Percentiles rank a stretch among this genome's conserved stretches.
These are phyloP conservation scores for Eucalyptus erythrocorys DNA, from an alignment of 345 rosid species.

Conservation along the genomic window DNA sequence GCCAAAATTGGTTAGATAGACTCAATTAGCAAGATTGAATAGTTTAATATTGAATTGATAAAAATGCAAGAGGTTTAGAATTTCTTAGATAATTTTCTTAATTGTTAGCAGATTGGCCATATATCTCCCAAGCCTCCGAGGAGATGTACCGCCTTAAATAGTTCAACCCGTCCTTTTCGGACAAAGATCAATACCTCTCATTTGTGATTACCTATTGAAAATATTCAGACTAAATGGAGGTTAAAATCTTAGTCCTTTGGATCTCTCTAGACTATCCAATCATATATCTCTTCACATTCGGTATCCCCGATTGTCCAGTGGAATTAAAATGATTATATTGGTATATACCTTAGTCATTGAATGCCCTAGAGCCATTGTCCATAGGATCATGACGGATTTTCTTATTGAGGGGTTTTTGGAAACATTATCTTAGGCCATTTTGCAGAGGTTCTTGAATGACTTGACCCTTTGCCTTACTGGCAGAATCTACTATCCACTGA, in stretches of 20 bases:
- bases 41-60: not conserved
- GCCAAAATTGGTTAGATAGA: no score
- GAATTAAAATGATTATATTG: not conserved
- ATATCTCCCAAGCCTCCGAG: not conserved
- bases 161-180: not conserved
- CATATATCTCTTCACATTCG: not conserved
- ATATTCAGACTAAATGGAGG: not conserved
- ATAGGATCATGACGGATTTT: not conserved
- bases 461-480: not conserved
- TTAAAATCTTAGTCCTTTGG: not conserved
- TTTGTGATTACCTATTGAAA: not conserved
- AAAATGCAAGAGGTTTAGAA: no score
- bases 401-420: not conserved
- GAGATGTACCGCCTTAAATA: not conserved
- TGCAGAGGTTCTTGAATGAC: not conserved
- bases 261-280: not conserved
- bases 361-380: not conserved
- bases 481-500: not conserved
- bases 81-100: not conserved
- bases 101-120: not conserved
- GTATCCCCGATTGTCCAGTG: not conserved
- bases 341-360: not conserved
- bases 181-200: not conserved
- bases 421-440: not conserved
- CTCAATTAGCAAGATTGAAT: no score